These are phyloP conservation scores for Cylindrotheca fusiformis DNA, from an alignment of 108 stramenopile species.

Conservation along the genomic window DNA sequence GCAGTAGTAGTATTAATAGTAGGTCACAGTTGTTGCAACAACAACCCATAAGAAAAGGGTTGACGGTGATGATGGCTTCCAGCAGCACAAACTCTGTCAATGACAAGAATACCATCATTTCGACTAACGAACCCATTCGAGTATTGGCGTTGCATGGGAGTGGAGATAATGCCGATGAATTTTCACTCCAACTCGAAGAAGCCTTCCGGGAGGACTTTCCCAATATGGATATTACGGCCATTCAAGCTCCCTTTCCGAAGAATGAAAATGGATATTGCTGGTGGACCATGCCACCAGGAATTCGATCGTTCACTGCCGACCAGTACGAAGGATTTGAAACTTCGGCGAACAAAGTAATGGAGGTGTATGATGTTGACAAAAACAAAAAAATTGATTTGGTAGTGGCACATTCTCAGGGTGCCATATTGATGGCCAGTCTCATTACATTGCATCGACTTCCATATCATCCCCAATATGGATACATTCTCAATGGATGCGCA, in stretches of 20 bases:
- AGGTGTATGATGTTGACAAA: conserved; percentile 5
- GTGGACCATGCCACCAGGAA: conserved; percentile 78
- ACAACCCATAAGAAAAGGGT: too few species aligned
- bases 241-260: conserved; percentile 39
- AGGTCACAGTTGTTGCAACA: too few species aligned
- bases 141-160: conserved; percentile 82
- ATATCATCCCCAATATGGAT: conserved; percentile 43
- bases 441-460: conserved; percentile 40
- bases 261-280: conserved; percentile 54
- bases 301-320: conserved; percentile 70
- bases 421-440: conserved; percentile 66
- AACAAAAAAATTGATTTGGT: conserved; percentile 54
- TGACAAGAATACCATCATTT: too few species aligned
- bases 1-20: too few species aligned
- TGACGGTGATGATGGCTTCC: too few species aligned
- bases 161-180: conserved; percentile 59
- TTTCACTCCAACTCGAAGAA: conserved; percentile 30
- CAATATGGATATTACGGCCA: conserved; percentile 20
- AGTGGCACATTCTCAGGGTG: conserved; percentile 81
- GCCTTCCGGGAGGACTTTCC: conserved; percentile 1
- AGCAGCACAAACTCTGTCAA: too few species aligned
- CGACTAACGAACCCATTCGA: conserved; percentile 16
- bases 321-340: conserved; percentile 70
- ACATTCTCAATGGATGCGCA: conserved; percentile 76
- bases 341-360: conserved; percentile 31